Percentiles rank a stretch among this genome's conserved stretches.
Conservation (phyloP, 148 eudicot species). For the Mesembryanthemum crystallinum region DNA sequence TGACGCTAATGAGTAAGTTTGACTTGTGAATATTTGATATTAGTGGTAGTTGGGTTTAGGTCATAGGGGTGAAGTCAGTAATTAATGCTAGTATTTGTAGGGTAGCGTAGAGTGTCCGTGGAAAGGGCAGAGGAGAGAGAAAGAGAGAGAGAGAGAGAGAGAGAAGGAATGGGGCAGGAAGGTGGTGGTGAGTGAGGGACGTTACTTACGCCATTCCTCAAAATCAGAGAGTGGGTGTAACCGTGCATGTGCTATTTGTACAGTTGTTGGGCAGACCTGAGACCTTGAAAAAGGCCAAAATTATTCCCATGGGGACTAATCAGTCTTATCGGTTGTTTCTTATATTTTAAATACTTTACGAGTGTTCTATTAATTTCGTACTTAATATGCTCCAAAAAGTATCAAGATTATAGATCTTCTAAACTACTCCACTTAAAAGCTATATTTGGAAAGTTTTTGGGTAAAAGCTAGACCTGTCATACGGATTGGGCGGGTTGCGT, state of each 20-base stretch:
- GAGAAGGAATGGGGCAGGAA: neutral
- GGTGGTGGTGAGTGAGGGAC: neutral
- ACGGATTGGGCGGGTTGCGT: too few species aligned
- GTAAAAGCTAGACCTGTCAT: too few species aligned
- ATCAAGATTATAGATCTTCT: too few species aligned
- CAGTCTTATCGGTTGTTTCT: too few species aligned
- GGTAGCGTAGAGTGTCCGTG: conserved; percentile 18
- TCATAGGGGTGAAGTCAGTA: conserved; percentile 21
- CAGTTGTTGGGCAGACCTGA: conserved; percentile 13
- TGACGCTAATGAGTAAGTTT: neutral
- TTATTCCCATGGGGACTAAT: neutral
- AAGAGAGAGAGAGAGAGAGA: neutral
- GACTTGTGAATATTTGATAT: neutral
- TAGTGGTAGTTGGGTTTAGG: conserved; percentile 14
- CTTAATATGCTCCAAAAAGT: too few species aligned
- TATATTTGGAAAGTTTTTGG: too few species aligned
- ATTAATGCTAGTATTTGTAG: conserved; percentile 2
- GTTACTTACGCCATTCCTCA: conserved; percentile 20
- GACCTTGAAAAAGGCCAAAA: neutral
- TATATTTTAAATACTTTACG: too few species aligned
- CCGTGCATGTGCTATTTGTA: conserved; percentile 33
- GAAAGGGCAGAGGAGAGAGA: conserved; percentile 3
- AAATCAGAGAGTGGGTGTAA: conserved; percentile 27
- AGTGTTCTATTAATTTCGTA: too few species aligned
- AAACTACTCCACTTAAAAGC: too few species aligned